Evolutionary conservation across 2,329 filamentous ascomycete genomes (phyloP).

Genomic region (Penicillium griseofulvum): DNA sequence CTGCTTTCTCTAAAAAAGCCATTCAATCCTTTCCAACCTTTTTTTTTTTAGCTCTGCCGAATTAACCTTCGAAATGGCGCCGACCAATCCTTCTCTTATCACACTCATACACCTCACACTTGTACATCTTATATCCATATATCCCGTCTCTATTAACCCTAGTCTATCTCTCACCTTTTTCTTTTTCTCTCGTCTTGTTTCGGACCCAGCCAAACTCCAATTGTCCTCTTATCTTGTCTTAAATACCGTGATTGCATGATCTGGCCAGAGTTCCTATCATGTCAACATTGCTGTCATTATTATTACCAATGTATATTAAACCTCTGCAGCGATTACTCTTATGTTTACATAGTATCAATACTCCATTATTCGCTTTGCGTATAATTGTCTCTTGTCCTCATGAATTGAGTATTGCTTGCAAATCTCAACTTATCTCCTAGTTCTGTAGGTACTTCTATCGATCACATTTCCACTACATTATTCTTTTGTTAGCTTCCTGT

Average conservation of each 20-base stretch:
- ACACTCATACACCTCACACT: neutral
- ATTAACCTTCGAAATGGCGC: conserved; percentile 1
- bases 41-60: neutral
- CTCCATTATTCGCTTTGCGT: neutral
- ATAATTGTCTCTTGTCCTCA: neutral
- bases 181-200: neutral
- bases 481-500: neutral
- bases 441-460: neutral
- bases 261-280: conserved; percentile 5
- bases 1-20: conserved; percentile 10
- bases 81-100: neutral
- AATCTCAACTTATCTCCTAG: neutral
- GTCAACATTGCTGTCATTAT: conserved; percentile 2
- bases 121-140: neutral
- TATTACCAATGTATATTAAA: neutral
- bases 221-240: conserved; percentile 1
- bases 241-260: conserved; percentile 6
- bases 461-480: neutral
- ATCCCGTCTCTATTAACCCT: neutral
- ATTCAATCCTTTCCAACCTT: conserved; percentile 1
- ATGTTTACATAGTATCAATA: neutral
- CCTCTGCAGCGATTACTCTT: neutral
- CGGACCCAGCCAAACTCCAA: neutral
- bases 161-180: neutral
- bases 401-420: neutral